These are phyloP conservation scores for Epichloe uncinata DNA, from an alignment of 2,329 filamentous ascomycete species.

Conservation along the genomic window DNA sequence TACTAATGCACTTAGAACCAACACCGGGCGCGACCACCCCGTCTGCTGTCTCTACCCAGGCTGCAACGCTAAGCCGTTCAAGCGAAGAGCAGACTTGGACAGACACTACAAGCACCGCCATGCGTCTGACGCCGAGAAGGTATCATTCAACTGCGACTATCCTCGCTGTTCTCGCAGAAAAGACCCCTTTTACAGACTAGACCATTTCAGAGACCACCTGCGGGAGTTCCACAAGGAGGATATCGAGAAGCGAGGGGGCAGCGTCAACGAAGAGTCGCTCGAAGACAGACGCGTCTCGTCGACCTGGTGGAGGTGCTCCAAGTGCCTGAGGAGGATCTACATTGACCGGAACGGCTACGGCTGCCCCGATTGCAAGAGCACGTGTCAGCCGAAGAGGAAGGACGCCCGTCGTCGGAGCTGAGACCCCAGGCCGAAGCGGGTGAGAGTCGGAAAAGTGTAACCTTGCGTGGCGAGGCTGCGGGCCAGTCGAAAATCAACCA, in stretches of 20 bases:
- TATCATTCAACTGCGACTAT: conserved; percentile 38
- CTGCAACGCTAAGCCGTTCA: conserved; percentile 34
- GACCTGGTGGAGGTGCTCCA: conserved; percentile 41
- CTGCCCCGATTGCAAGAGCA: conserved; percentile 33
- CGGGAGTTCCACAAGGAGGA: conserved; percentile 43
- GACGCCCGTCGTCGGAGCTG: conserved; percentile 17
- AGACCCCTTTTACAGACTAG: conserved; percentile 37
- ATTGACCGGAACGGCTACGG: conserved; percentile 27
- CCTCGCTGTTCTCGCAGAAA: conserved; percentile 29
- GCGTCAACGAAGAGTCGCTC: conserved; percentile 24
- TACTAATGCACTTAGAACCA: conserved; percentile 2
- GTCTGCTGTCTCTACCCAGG: conserved; percentile 25
- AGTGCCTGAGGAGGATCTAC: conserved; percentile 34
- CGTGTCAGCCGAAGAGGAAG: conserved; percentile 31
- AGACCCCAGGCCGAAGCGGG: neutral
- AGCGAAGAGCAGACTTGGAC: conserved; percentile 39
- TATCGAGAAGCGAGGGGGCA: conserved; percentile 31
- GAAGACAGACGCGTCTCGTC: conserved; percentile 23
- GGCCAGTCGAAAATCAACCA: too few relatives aligned
- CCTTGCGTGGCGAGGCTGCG: too few relatives aligned
- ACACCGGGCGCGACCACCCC: conserved; percentile 18
- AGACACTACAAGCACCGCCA: conserved; percentile 40
- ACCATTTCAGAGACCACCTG: conserved; percentile 45
- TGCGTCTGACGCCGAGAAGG: conserved; percentile 25
- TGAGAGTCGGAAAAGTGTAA: too few relatives aligned